phyloP scores from a whole-genome alignment of 108 stramenopile species.

The Cyclotella baltica region DNA sequence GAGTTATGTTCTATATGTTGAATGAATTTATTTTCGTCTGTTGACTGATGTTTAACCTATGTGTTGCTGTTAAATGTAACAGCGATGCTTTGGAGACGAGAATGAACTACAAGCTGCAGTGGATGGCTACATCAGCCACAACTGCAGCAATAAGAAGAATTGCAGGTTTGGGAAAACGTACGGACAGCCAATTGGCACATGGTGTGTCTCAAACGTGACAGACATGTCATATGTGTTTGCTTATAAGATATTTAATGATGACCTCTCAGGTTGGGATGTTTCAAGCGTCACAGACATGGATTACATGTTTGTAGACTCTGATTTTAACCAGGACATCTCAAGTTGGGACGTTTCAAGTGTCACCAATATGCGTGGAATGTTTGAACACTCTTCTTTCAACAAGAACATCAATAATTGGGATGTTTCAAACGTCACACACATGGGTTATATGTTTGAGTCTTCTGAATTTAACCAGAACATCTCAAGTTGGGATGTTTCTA shows the following conservation, averaged over 20 bases:
- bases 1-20: too few relatives aligned
- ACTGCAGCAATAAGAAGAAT: neutral
- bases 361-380: constrained; percentile 1
- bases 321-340: neutral
- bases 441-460: neutral
- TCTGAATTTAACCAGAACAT: neutral
- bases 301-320: neutral
- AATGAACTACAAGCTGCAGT: constrained; percentile 13
- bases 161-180: constrained; percentile 13
- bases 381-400: neutral
- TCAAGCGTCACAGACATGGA: neutral
- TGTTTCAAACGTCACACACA: neutral
- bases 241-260: neutral
- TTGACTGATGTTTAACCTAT: too few relatives aligned
- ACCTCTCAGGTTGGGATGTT: neutral
- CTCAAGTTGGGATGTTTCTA: too few relatives aligned
- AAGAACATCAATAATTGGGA: neutral
- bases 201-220: constrained; percentile 9
- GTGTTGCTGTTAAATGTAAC: too few relatives aligned
- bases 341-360: neutral
- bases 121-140: neutral
- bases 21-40: too few relatives aligned
- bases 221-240: constrained; percentile 12
- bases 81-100: constrained; percentile 1
- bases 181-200: constrained; percentile 23